Percentiles rank a stretch among this genome's conserved stretches.
These are phyloP conservation scores for Entomortierella chlamydospora DNA, from an alignment of 192 early-diverging fungal genomes.

Conservation along the genomic window DNA sequence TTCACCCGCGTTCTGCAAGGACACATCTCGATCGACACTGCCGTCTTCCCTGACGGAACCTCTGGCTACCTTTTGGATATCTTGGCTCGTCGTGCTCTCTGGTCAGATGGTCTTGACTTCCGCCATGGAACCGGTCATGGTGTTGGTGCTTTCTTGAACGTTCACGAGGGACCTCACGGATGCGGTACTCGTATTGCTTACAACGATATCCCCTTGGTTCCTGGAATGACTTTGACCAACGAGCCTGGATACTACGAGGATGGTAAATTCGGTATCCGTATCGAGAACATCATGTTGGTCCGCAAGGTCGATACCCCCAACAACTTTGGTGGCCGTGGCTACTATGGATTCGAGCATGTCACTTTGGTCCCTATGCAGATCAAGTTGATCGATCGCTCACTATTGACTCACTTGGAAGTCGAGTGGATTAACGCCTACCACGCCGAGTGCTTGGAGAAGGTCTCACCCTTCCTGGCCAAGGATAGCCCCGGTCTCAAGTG, in stretches of 20 bases:
- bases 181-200: slow-evolving; percentile 82
- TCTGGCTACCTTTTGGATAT: slow-evolving; percentile 92
- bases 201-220: slow-evolving; percentile 80
- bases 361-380: slow-evolving; percentile 91
- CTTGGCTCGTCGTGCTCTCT: slow-evolving; percentile 87
- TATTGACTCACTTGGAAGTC: slow-evolving; percentile 80
- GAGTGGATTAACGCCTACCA: slow-evolving; percentile 94
- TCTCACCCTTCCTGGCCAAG: slow-evolving; percentile 81
- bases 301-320: slow-evolving; percentile 75
- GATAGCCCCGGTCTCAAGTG: slow-evolving; percentile 77
- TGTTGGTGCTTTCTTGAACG: slow-evolving; percentile 95
- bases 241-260: slow-evolving; percentile 99
- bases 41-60: slow-evolving; percentile 90
- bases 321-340: slow-evolving; percentile 89
- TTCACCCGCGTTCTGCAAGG: slow-evolving; percentile 99
- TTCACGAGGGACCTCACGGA: slow-evolving; percentile 96
- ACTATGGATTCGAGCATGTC: slow-evolving; percentile 92
- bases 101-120: slow-evolving; percentile 95
- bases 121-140: slow-evolving; percentile 99
- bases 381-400: slow-evolving; percentile 77
- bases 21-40: slow-evolving; percentile 91
- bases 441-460: slow-evolving; percentile 75
- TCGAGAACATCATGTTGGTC: slow-evolving; percentile 94
- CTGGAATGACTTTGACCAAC: slow-evolving; percentile 97
- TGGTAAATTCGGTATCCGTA: slow-evolving; percentile 96